phyloP scores from a whole-genome alignment of 495 filamentous ascomycete genomes.

The Lindgomyces ingoldianus region DNA sequence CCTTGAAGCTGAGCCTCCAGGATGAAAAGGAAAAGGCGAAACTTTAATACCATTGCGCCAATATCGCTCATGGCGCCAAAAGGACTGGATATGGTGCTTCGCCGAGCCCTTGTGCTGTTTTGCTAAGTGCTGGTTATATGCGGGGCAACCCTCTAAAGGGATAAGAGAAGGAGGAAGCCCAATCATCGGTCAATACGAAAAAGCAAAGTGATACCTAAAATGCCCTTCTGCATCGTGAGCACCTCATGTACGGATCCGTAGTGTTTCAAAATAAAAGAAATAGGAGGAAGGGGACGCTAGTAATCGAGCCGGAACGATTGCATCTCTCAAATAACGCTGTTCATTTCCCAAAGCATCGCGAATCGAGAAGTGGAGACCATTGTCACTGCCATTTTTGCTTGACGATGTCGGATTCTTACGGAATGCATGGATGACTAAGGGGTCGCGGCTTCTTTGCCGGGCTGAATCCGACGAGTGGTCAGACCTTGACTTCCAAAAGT shows the following conservation, averaged over 20 bases:
- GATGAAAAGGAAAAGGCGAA: slow-evolving; percentile 31
- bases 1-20: slow-evolving; percentile 22
- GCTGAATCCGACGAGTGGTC: not conserved
- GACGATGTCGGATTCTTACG: too few relatives aligned
- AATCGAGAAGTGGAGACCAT: too few relatives aligned
- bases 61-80: too few relatives aligned
- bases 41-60: slow-evolving; percentile 5
- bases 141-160: too few relatives aligned
- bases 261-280: too few relatives aligned
- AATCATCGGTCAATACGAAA: too few relatives aligned
- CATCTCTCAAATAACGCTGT: too few relatives aligned
- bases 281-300: not conserved
- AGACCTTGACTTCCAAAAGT: not conserved
- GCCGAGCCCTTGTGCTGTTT: not conserved
- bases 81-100: not conserved
- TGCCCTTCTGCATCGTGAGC: not conserved
- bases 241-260: not conserved
- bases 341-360: too few relatives aligned
- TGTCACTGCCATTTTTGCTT: too few relatives aligned
- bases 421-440: not conserved
- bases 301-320: not conserved
- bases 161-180: too few relatives aligned
- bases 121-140: too few relatives aligned
- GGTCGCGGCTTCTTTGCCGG: not conserved
- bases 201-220: not conserved